Conservation (phyloP, 495 filamentous ascomycete genomes). For the Endocarpon pusillum region DNA sequence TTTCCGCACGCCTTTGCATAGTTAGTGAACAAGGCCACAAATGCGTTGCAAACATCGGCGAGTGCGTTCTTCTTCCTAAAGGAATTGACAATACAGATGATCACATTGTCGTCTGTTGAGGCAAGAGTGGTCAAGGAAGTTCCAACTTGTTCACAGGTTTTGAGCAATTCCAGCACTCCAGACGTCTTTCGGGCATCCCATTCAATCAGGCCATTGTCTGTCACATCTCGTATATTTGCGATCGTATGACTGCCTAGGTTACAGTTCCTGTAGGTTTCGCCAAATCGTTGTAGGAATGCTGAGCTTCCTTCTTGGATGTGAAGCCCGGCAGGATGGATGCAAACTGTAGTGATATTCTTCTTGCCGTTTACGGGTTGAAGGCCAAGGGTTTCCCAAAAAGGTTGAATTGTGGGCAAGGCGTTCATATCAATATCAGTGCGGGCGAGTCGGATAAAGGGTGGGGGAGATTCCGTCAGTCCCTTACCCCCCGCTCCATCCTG, state of each 20-base stretch:
- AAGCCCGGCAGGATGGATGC: conserved; percentile 52
- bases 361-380: conserved; percentile 58
- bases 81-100: conserved; percentile 77
- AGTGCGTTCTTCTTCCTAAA: conserved; percentile 45
- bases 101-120: conserved; percentile 42
- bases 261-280: conserved; percentile 59
- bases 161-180: conserved; percentile 21
- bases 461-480: conserved; percentile 20
- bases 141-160: conserved; percentile 25
- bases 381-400: conserved; percentile 85
- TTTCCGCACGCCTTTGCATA: conserved; percentile 40
- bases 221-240: conserved; percentile 31
- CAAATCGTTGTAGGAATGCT: conserved; percentile 53
- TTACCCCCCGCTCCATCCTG: no score
- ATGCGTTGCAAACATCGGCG: conserved; percentile 62
- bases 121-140: conserved; percentile 25
- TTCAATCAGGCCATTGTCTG: conserved; percentile 41
- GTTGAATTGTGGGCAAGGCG: conserved; percentile 57
- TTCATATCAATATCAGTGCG: conserved; percentile 59
- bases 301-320: conserved; percentile 40
- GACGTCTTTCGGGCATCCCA: conserved; percentile 24
- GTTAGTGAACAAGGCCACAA: conserved; percentile 54
- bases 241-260: conserved; percentile 56
- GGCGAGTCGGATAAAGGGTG: conserved; percentile 61
- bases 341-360: conserved; percentile 68